phyloP scores from a whole-genome alignment of 441 rosid species.

The Adansonia madagascariensis region DNA sequence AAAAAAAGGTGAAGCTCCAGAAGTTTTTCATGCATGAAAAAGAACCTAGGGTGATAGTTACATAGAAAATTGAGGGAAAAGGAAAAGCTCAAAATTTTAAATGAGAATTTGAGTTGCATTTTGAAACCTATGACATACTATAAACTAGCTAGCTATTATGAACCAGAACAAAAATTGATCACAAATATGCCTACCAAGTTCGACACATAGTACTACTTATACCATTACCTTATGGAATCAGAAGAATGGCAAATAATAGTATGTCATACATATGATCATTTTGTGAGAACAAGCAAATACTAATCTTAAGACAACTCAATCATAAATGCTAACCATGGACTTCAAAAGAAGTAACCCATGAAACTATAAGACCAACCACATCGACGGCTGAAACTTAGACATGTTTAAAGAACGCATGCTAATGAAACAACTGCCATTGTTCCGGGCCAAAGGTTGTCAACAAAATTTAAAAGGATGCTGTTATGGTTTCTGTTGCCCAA shows the following conservation, averaged over 20 bases:
- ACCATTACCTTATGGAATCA: not conserved
- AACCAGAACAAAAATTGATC: not conserved
- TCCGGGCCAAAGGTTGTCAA: not conserved
- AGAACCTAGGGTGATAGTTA: not conserved
- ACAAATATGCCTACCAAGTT: conserved; percentile 3
- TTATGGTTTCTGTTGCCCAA: not conserved
- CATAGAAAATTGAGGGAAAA: not conserved
- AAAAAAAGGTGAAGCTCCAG: not conserved
- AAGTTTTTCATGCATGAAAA: too few relatives aligned
- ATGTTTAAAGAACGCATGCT: not conserved
- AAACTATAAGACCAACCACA: not conserved
- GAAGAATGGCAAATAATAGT: not conserved
- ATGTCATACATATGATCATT: conserved; percentile 4
- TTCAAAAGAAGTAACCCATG: not conserved
- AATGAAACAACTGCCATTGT: not conserved
- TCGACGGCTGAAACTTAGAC: not conserved
- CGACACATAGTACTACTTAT: not conserved
- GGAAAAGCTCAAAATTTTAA: too few relatives aligned
- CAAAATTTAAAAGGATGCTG: not conserved
- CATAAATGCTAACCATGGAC: not conserved
- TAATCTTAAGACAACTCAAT: not conserved
- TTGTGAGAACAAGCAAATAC: not conserved
- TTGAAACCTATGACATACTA: not conserved
- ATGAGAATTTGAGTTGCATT: not conserved
- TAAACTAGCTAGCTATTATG: not conserved